Evolutionary conservation across 495 filamentous ascomycete genomes (phyloP).

Genomic region (Letharia columbiana): DNA sequence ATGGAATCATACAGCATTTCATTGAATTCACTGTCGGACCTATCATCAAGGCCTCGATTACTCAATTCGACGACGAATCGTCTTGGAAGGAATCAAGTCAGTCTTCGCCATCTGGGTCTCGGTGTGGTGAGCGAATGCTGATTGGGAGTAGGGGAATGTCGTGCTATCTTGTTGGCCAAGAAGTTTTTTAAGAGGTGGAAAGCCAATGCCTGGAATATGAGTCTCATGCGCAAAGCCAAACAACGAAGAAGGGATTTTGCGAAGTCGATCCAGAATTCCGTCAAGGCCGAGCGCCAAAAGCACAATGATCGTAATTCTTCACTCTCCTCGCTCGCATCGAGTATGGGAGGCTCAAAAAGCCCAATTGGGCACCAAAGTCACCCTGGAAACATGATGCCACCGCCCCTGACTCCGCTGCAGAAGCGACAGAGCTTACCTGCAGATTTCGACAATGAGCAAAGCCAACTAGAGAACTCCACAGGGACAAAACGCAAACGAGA

Average conservation of each 20-base stretch:
- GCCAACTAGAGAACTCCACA: neutral
- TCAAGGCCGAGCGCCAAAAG: slow-evolving; percentile 8
- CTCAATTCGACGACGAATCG: slow-evolving; percentile 22
- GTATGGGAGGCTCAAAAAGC: slow-evolving; percentile 1
- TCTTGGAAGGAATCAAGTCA: slow-evolving; percentile 27
- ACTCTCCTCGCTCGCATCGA: neutral
- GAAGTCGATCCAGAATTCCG: slow-evolving; percentile 20
- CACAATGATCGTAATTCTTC: neutral
- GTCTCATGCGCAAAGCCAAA: slow-evolving; percentile 24
- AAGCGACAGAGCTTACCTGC: slow-evolving; percentile 25
- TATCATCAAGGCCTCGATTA: slow-evolving; percentile 18
- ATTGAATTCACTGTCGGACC: slow-evolving; percentile 23
- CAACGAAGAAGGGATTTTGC: slow-evolving; percentile 23
- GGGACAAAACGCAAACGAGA: slow-evolving; percentile 18
- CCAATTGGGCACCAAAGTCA: neutral
- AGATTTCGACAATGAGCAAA: slow-evolving; percentile 6
- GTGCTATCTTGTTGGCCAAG: slow-evolving; percentile 18
- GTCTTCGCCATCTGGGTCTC: slow-evolving; percentile 7
- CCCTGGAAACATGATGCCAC: slow-evolving; percentile 15
- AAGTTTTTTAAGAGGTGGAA: slow-evolving; percentile 24
- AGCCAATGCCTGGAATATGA: slow-evolving; percentile 22
- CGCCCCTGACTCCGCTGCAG: slow-evolving; percentile 8
- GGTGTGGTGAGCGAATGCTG: slow-evolving; percentile 13
- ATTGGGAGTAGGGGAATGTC: slow-evolving; percentile 23
- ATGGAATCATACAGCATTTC: slow-evolving; percentile 26